Evolutionary conservation across 2,329 filamentous ascomycete species (phyloP).

Genomic region (Epichloe sibirici): DNA sequence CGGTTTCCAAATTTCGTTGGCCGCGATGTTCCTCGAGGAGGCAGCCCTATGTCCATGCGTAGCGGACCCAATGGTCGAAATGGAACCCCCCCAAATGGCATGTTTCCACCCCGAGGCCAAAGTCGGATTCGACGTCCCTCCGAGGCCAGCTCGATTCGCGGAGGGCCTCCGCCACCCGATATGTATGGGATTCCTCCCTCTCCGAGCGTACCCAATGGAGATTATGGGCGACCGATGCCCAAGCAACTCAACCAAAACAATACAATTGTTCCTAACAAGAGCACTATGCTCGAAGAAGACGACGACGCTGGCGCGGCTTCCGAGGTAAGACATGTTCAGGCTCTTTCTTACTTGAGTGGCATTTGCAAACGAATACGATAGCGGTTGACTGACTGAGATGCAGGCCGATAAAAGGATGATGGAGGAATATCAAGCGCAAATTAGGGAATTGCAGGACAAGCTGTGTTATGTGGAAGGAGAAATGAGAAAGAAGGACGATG

Average conservation of each 20-base stretch:
- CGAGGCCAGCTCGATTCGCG: constrained; percentile 49
- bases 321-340: constrained; percentile 23
- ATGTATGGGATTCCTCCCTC: constrained; percentile 48
- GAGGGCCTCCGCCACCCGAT: constrained; percentile 26
- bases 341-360: background rate
- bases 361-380: background rate
- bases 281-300: constrained; percentile 92
- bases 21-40: constrained; percentile 54
- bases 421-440: constrained; percentile 67
- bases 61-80: constrained; percentile 44
- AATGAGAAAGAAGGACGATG: constrained; percentile 59
- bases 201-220: constrained; percentile 45
- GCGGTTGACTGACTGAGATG: constrained; percentile 9
- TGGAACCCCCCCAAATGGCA: constrained; percentile 47
- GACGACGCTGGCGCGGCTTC: constrained; percentile 44
- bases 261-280: constrained; percentile 95
- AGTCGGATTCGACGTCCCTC: constrained; percentile 45
- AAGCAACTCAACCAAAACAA: constrained; percentile 84
- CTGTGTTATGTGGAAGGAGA: constrained; percentile 58
- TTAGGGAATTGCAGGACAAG: constrained; percentile 62
- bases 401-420: constrained; percentile 61
- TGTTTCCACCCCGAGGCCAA: constrained; percentile 37
- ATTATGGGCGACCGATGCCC: constrained; percentile 64
- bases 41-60: constrained; percentile 56
- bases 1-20: constrained; percentile 72